Evolutionary conservation across 495 filamentous ascomycete species (phyloP).

Genomic region (Amniculicola lignicola): DNA sequence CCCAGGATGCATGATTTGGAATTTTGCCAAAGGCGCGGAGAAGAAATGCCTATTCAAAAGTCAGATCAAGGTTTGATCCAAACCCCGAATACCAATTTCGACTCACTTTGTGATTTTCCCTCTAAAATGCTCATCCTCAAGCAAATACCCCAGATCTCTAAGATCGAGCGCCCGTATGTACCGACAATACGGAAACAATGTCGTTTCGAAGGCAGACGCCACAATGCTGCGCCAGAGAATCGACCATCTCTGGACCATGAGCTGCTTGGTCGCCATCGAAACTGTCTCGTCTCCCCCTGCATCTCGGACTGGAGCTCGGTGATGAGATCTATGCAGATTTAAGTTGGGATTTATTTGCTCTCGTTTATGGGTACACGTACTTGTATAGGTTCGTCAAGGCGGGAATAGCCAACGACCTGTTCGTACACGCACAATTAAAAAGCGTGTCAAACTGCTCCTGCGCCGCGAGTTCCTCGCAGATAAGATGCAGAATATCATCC

Average conservation of each 20-base stretch:
- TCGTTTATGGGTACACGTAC: conserved; percentile 36
- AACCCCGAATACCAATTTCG: neutral
- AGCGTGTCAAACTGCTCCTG: conserved; percentile 55
- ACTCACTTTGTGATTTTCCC: conserved; percentile 31
- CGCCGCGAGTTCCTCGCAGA: conserved; percentile 55
- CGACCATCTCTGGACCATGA: conserved; percentile 52
- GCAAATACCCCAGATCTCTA: conserved; percentile 55
- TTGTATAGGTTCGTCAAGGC: conserved; percentile 64
- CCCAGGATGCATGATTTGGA: conserved; percentile 23
- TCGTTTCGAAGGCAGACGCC: conserved; percentile 60
- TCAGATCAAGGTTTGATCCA: neutral
- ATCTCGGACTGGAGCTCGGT: conserved; percentile 28
- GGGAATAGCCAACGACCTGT: conserved; percentile 52
- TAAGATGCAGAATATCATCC: conserved; percentile 58
- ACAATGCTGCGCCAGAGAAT: conserved; percentile 68
- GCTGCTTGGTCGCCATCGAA: conserved; percentile 40
- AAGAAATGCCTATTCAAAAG: conserved; percentile 39
- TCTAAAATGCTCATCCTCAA: conserved; percentile 48
- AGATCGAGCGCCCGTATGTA: conserved; percentile 65
- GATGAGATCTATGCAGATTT: conserved; percentile 15
- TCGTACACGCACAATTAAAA: conserved; percentile 53
- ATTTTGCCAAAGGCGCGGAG: conserved; percentile 33
- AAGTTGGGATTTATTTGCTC: neutral
- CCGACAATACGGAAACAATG: conserved; percentile 64
- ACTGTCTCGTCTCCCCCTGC: conserved; percentile 34